These are phyloP conservation scores for Hypoxylon sp. DNA, from an alignment of 2,329 filamentous ascomycete genomes.

Conservation along the genomic window DNA sequence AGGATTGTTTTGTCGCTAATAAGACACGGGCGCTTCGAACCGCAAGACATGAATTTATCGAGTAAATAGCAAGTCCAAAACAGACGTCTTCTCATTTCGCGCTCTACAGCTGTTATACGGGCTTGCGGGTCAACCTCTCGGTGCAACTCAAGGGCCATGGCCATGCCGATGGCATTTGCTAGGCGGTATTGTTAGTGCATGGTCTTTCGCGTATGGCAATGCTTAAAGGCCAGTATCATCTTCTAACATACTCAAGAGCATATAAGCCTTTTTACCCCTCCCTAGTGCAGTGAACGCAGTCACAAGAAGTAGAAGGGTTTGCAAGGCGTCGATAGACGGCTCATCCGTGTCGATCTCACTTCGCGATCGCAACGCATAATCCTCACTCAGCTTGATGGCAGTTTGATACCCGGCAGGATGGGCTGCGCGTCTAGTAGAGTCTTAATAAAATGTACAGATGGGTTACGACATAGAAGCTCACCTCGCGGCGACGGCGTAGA, in stretches of 20 bases:
- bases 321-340: slow-evolving; percentile 81
- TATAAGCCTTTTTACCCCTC: slow-evolving; percentile 86
- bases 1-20: slow-evolving; percentile 82
- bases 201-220: background rate
- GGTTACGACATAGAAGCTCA: slow-evolving; percentile 52
- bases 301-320: slow-evolving; percentile 80
- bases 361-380: slow-evolving; percentile 78
- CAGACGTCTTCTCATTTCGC: slow-evolving; percentile 81
- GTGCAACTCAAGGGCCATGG: slow-evolving; percentile 83
- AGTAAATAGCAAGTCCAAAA: slow-evolving; percentile 93
- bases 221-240: background rate
- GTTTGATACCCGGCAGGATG: slow-evolving; percentile 76
- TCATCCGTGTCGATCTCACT: slow-evolving; percentile 81
- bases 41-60: slow-evolving; percentile 84
- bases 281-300: slow-evolving; percentile 82
- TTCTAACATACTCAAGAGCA: slow-evolving; percentile 76
- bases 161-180: slow-evolving; percentile 86
- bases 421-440: slow-evolving; percentile 70
- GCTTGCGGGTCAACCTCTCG: slow-evolving; percentile 76
- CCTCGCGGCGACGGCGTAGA: slow-evolving; percentile 74
- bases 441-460: slow-evolving; percentile 38
- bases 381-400: slow-evolving; percentile 75
- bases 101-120: slow-evolving; percentile 74
- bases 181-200: slow-evolving; percentile 51
- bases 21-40: slow-evolving; percentile 84